Evolutionary conservation across 208 protist species (phyloP), one percentile per base, ranked within the genome.

Genomic region (Trypanosoma platydactyli): DNA sequence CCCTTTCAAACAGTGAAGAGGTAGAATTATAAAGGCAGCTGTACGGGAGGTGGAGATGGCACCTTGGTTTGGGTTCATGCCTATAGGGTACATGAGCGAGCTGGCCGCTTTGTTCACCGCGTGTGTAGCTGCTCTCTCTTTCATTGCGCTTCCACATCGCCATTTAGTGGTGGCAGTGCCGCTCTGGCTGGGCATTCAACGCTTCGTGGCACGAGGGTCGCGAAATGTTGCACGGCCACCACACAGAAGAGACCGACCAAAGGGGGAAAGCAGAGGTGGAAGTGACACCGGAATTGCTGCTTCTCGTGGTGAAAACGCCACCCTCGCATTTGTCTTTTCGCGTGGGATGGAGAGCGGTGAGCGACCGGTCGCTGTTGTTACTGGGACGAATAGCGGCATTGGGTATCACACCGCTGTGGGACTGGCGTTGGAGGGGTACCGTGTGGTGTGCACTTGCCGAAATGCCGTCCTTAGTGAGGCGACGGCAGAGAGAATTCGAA

Each of bases 301-400:
- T 16, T 72, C 72, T 22, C 56, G 68, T 20, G 51, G 40, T 20
- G 55, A 73, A 58, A 55, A 50, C 13, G n/a, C 24, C 30, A 24
- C 53, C 7, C 63, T 51, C 29, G 64, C 30, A 27, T 61, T 88
- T 54, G 73, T 89, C 27, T 66, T 94, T 59, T 75, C 69, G 16
- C 70, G 55, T 13, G 67, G 80, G 48, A 90, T 92, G 83, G 60
- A 56, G 24, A 49, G 73, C 6, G 60, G 64, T 18, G 79, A 84
- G 55, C 76, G 89, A 16, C 85, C 85, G 0, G 93, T 95, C 41
- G 88, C 86, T 35, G 76, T 97, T 12, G 91, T 97, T 55, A 97
- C 91, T 9, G 91, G 91, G n/a, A 92, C 89, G 33, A 97, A 97
- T 74, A 89, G 83, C 61, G 91, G 91, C 15, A 94, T 97, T 51